Evolutionary conservation across 2,329 filamentous ascomycete species (phyloP), one percentile per base, ranked within the genome.

Genomic region (Biscogniauxia sp.): DNA sequence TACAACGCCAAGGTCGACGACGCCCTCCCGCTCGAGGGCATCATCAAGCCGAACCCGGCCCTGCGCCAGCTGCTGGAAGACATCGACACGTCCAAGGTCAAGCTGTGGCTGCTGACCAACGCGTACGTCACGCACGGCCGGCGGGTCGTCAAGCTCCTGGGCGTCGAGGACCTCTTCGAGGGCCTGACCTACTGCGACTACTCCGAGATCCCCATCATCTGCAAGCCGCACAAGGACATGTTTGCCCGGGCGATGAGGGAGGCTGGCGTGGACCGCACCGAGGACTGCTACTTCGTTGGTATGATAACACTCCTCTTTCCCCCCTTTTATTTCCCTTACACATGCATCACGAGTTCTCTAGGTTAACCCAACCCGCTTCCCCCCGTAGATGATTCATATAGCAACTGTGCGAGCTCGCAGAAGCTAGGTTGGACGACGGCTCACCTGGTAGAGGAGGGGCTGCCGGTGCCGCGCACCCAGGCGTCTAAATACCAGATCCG

Each of bases 171-270:
- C 73, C 78, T 94, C 25, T 99, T 99, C 72, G 94, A 98, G 64
- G 95, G 95, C 7, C 86, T 98, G 63, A 99, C 95, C 0, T 99
- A 87, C 75, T 99, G 96, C 73, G 92, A 99, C 76, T 99, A 99
- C 76, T 83, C 80, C 11, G 78, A 84, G 17, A 79, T 85, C 51
- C 89, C 86, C 5, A 82, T 99, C 63, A 77, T 96, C 53, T 97
- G 95, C 80, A 99, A 99, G 75, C 95, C 95, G 2, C 84, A 90
- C 59, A 81, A 82, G 56, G 86, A 88, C 56, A 95, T 96, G 89
- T 99, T 88, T 73, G 84, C 84, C 45, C 97, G 95, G 77, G 95
- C 91, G 5, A 97, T 98, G 90, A 80, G 76, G 53, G 90, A 98
- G 69, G 93, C 94, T 0, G 90, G 88, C 0, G 85, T 90, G 1